Evolutionary conservation across 148 eudicot genomes (phyloP), one percentile per base, ranked within the genome.

Genomic region (Arctostaphylos glauca): DNA sequence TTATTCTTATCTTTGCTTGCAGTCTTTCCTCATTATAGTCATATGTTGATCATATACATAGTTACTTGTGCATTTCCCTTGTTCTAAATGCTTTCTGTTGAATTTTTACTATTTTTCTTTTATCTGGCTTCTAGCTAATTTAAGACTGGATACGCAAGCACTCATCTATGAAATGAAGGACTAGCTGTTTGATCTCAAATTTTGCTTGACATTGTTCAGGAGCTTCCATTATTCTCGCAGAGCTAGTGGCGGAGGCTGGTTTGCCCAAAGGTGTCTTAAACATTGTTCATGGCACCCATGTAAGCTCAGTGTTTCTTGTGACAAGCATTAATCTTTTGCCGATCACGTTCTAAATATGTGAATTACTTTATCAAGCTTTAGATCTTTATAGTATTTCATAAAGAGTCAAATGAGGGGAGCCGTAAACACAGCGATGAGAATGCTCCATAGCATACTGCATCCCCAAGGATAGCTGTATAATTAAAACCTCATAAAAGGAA

Each of bases 231-330:
- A 87, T 87, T 58, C 88, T 93, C 72, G 94, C 91, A 9, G 92
- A 86, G 55, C 84, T 93, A 83, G 90, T 92, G 14, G 23, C 81
- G 87, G 97, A 93, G 82, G 94, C 93, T 87, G 97, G 94, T 86
- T 87, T 93, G 68, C 97, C 97, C 31, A 86, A 87, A 80, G 97
- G 97, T 50, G 97, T 93, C 81, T 86, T 93, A 80, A 93, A 93
- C 82, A 77, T 93, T 74, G 84, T 93, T 62, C 94, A 93, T 87
- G 97, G 97, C 62, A 86, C 92, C 80, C 79, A 90, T 80, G 97
- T 93, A 89, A 86, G 93, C 79, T 81, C 14, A 73, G 64, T 56
- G 58, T 75, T 75, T 74, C n/a, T 23, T 46, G 49, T 73, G 47
- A 47, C 13, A 44, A 73, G 53, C 23, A 73, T 47, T 70, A 44